A percentile compares a stretch with the other conserved stretches of the same genome.
Conservation (phyloP, 306 rosid genomes). For the Sindora glabra region DNA sequence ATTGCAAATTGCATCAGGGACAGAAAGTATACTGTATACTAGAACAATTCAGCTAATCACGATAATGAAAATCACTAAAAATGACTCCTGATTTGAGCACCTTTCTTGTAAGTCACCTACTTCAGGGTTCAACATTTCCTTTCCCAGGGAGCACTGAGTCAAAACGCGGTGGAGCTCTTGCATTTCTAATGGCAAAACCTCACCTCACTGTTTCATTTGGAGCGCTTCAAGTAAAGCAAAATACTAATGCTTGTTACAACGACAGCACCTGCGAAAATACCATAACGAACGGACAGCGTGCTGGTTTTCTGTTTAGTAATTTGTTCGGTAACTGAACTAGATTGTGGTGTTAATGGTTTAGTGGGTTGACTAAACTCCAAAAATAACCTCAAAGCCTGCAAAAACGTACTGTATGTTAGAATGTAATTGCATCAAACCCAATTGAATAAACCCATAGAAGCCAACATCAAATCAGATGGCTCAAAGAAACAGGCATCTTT, state of each 20-base stretch:
- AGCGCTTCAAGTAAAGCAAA: slow-evolving; percentile 63
- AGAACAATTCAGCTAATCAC: neutral
- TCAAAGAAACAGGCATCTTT: slow-evolving; percentile 9
- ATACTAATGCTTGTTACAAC: slow-evolving; percentile 49
- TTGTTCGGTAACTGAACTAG: slow-evolving; percentile 10
- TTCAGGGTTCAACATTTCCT: slow-evolving; percentile 11
- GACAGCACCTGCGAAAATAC: slow-evolving; percentile 55
- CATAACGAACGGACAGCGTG: slow-evolving; percentile 23
- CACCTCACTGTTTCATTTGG: slow-evolving; percentile 34
- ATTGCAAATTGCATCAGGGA: slow-evolving; percentile 12
- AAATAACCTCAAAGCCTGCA: slow-evolving; percentile 75
- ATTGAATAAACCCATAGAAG: too few species aligned
- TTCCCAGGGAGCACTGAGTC: neutral
- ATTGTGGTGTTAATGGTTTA: slow-evolving; percentile 9
- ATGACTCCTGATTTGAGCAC: neutral
- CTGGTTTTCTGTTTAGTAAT: slow-evolving; percentile 17
- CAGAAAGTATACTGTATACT: neutral
- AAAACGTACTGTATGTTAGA: neutral
- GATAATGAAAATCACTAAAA: neutral
- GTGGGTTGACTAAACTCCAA: slow-evolving; percentile 47
- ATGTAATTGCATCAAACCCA: too few species aligned
- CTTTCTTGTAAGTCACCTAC: slow-evolving; percentile 5
- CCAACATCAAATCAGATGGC: too few species aligned
- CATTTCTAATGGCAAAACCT: neutral
- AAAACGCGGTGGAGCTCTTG: slow-evolving; percentile 4